These are phyloP conservation scores for Zymoseptoria crescenta DNA, from an alignment of 2,329 filamentous ascomycete genomes.

Conservation along the genomic window DNA sequence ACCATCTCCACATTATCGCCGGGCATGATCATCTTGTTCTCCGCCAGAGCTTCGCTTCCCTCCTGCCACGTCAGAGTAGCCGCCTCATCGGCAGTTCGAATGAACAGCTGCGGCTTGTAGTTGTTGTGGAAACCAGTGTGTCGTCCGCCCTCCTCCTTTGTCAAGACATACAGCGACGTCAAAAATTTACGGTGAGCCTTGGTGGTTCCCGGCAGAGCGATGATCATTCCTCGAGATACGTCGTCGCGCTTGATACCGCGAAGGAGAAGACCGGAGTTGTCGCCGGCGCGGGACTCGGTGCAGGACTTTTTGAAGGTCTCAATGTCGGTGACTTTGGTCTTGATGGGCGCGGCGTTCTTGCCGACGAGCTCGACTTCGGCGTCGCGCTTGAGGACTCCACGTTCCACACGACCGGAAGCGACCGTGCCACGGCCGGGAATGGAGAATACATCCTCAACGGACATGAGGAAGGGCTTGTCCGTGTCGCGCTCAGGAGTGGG, in stretches of 20 bases:
- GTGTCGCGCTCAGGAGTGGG: conserved; percentile 88
- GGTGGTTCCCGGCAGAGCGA: conserved; percentile 72
- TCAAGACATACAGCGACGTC: conserved; percentile 91
- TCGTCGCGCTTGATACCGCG: conserved; percentile 96
- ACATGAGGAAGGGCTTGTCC: conserved; percentile 99
- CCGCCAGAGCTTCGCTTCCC: conserved; percentile 58
- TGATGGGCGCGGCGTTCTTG: conserved; percentile 72
- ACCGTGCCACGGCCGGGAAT: conserved; percentile 84
- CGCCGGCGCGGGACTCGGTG: conserved; percentile 89
- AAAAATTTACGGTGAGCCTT: conserved; percentile 90
- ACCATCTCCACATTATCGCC: conserved; percentile 99
- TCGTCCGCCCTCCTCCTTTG: conserved; percentile 95
- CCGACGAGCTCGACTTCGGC: conserved; percentile 90
- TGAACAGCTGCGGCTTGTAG: conserved; percentile 94
- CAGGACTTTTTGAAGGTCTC: conserved; percentile 99
- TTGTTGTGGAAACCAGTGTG: conserved; percentile 93
- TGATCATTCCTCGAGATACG: conserved; percentile 87
- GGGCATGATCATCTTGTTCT: conserved; percentile 83
- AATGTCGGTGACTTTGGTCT: conserved; percentile 99
- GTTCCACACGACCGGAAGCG: conserved; percentile 93
- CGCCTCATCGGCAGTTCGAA: conserved; percentile 76
- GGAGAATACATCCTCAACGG: conserved; percentile 64
- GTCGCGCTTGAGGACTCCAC: conserved; percentile 88
- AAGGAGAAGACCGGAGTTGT: conserved; percentile 95
- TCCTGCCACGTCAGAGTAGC: conserved; percentile 81